These are phyloP conservation scores for Candida dendrica DNA, from an alignment of 805 yeast species.

Conservation along the genomic window DNA sequence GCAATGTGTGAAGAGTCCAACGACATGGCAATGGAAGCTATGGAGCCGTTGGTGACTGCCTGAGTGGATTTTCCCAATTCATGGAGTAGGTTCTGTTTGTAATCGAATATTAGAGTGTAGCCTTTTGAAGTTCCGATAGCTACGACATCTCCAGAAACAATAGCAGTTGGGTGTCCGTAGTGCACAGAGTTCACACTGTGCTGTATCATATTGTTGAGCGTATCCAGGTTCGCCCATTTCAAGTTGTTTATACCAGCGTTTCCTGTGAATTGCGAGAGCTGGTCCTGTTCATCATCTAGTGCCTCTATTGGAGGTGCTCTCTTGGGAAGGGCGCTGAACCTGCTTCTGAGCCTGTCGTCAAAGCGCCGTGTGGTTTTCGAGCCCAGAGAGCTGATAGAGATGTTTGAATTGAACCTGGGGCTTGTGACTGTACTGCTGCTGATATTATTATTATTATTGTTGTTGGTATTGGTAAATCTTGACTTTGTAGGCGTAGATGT, in stretches of 20 bases:
- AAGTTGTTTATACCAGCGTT: conserved; percentile 1
- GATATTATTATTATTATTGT: too few species aligned
- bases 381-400: conserved; percentile 9
- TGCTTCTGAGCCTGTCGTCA: conserved; percentile 15
- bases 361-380: conserved; percentile 5
- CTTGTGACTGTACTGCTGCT: not conserved
- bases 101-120: conserved; percentile 56
- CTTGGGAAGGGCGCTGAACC: conserved; percentile 9
- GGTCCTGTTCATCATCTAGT: not conserved
- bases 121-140: conserved; percentile 72
- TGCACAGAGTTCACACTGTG: conserved; percentile 19
- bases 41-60: conserved; percentile 34
- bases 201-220: conserved; percentile 28
- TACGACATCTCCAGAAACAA: conserved; percentile 38
- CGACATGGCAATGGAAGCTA: conserved; percentile 52
- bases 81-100: conserved; percentile 48
- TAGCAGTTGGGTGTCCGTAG: conserved; percentile 46
- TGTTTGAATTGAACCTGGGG: conserved; percentile 8
- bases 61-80: conserved; percentile 26
- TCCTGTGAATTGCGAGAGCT: not conserved
- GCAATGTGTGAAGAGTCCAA: conserved; percentile 65
- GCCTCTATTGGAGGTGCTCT: conserved; percentile 2
- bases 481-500: not conserved
- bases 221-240: conserved; percentile 35
- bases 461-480: not conserved